Percentiles rank a stretch among this genome's conserved stretches.
Evolutionary conservation across 2,329 filamentous ascomycete species (phyloP).

Genomic region (Ascochyta fabae): DNA sequence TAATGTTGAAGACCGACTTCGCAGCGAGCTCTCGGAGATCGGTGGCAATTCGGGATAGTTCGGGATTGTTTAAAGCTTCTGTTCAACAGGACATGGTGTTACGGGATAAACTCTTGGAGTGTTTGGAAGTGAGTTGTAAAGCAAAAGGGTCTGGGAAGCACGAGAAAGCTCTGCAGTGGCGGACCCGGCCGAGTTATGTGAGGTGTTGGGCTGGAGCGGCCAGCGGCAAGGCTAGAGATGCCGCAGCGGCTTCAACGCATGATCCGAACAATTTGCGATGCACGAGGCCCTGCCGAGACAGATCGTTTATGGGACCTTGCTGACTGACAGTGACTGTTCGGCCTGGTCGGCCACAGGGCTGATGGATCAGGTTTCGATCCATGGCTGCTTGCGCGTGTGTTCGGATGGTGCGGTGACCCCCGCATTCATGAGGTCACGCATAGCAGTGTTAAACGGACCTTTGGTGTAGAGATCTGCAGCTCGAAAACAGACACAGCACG

Average conservation of each 20-base stretch:
- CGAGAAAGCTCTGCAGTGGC: neutral
- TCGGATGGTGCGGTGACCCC: neutral
- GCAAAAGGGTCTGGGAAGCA: neutral
- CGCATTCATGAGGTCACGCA: constrained; percentile 7
- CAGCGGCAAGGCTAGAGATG: constrained; percentile 34
- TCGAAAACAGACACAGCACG: neutral
- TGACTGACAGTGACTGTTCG: constrained; percentile 23
- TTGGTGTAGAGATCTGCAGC: neutral
- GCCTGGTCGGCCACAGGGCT: constrained; percentile 22
- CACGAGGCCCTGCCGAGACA: constrained; percentile 20
- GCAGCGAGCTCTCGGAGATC: constrained; percentile 20
- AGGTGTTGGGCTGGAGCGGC: constrained; percentile 19
- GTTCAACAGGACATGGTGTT: neutral
- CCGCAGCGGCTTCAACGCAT: constrained; percentile 31
- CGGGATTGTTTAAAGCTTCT: constrained; percentile 6
- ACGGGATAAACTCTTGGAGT: neutral
- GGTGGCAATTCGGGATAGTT: constrained; percentile 13
- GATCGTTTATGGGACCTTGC: constrained; percentile 21
- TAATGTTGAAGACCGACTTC: constrained; percentile 4
- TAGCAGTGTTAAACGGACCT: neutral
- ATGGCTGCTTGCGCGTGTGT: constrained; percentile 3
- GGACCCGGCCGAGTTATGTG: constrained; percentile 4
- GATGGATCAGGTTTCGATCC: constrained; percentile 1
- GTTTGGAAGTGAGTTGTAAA: neutral
- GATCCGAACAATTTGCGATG: constrained; percentile 26